Percentiles rank a stretch among this genome's conserved stretches.
Evolutionary conservation across 2,329 filamentous ascomycete species (phyloP).

Genomic region (Cryphonectria radicalis): DNA sequence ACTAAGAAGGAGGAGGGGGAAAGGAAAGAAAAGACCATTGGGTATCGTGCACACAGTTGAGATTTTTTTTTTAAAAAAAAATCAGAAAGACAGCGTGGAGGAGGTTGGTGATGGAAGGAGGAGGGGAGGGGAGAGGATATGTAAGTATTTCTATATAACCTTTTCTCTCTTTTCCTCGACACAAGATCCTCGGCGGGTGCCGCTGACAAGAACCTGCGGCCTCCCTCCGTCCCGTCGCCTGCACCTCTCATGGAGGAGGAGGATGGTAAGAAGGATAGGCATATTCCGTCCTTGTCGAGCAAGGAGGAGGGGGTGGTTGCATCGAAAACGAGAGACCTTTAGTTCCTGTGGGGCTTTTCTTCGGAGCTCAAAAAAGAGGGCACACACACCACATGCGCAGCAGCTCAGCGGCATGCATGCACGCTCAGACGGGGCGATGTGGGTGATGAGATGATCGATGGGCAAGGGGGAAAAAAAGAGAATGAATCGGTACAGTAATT

Average conservation of each 20-base stretch:
- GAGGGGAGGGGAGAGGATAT: neutral
- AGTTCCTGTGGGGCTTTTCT: neutral
- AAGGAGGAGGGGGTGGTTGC: slow-evolving; percentile 10
- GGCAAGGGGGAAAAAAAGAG: neutral
- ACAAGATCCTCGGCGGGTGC: slow-evolving; percentile 12
- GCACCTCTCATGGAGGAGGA: slow-evolving; percentile 4
- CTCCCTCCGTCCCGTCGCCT: neutral
- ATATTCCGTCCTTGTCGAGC: slow-evolving; percentile 14
- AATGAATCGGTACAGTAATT: neutral
- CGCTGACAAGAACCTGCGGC: slow-evolving; percentile 12
- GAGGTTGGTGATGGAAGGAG: too few relatives aligned
- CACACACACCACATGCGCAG: too few relatives aligned
- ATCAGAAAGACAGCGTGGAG: neutral
- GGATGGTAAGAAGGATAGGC: neutral
- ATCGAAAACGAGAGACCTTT: neutral
- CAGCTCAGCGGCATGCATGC: neutral
- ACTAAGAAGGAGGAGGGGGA: neutral
- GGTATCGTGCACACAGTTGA: neutral
- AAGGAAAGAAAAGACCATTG: neutral
- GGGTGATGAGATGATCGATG: neutral
- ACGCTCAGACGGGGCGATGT: neutral
- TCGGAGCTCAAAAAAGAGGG: neutral
- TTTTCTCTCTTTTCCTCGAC: neutral
- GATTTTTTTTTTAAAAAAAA: neutral
- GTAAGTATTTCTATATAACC: slow-evolving; percentile 16